Evolutionary conservation across 129 eudicot species (phyloP), one percentile per base, ranked within the genome.

Genomic region (Tagetes erecta): DNA sequence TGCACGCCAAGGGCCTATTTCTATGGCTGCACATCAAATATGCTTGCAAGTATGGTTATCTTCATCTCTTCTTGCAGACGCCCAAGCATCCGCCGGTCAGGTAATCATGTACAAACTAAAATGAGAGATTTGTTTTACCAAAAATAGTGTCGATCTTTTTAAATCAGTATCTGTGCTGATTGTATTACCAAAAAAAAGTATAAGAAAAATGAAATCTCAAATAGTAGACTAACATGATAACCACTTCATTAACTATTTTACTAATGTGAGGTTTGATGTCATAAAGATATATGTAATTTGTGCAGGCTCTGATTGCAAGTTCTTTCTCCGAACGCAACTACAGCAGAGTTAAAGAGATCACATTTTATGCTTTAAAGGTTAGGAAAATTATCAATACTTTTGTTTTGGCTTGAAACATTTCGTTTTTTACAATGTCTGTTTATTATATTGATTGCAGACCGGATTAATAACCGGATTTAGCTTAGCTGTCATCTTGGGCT

Each of bases 1-100:
- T 57, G 97, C 97, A 31, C 84, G 97, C 46, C 85, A 75, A 71
- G 97, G 97, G 55, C 81, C 97, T 30, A 64, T 84, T 2, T 80
- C 88, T 68, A 91, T 91, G 97, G 97, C 97, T 68, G 97, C 92
- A 33, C 92, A 88, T 83, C 97, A 91, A 66, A 87, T 91, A 70
- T 88, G 94, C 80, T 83, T 91, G 81, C 97, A 91, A 78, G 95
- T 91, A 46, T 91, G 95, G 97, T 82, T 91, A 56, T 87, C 95
- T 51, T 79, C 84, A n/a, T 88, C 97, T 44, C 97, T 91, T 60
- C 89, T 91, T 69, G 95, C 91, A 11, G 97, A 91, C 64, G 97
- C 92, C 39, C 88, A 86, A 78, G 95, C 97, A 71, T 84, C 90
- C 3, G 86, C 97, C 68, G 91, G 88, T 57, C 97, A 91, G 49